phyloP scores from a whole-genome alignment of 2,329 filamentous ascomycete genomes.

The Cryphonectria carpinicola region DNA sequence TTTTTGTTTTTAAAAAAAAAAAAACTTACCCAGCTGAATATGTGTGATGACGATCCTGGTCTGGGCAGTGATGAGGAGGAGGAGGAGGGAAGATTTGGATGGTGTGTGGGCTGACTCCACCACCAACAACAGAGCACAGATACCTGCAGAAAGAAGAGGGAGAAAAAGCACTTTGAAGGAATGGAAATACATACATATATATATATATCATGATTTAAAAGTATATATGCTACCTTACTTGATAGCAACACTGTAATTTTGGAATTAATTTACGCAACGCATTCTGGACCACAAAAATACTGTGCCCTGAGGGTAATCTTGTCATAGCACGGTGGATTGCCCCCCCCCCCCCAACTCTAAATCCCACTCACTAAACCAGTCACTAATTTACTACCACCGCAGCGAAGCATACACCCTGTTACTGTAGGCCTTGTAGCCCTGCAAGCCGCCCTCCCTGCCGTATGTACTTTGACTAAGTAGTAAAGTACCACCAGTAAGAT shows the following conservation, averaged over 20 bases:
- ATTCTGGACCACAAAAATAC: too few species aligned
- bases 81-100: too few species aligned
- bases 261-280: neutral
- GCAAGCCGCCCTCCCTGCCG: too few species aligned
- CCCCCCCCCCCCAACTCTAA: neutral
- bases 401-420: neutral
- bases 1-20: too few species aligned
- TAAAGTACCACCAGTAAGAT: neutral
- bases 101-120: neutral
- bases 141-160: neutral
- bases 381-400: neutral
- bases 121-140: neutral
- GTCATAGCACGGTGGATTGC: neutral
- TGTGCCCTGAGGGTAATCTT: too few species aligned
- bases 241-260: neutral
- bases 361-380: neutral
- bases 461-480: too few species aligned
- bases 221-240: neutral
- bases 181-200: neutral
- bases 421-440: neutral
- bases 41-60: neutral
- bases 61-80: neutral
- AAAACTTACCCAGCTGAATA: neutral
- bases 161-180: neutral
- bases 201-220: too few species aligned